Conservation (phyloP, 164 flowering plant genomes). For the Euptelea pleiosperma region DNA sequence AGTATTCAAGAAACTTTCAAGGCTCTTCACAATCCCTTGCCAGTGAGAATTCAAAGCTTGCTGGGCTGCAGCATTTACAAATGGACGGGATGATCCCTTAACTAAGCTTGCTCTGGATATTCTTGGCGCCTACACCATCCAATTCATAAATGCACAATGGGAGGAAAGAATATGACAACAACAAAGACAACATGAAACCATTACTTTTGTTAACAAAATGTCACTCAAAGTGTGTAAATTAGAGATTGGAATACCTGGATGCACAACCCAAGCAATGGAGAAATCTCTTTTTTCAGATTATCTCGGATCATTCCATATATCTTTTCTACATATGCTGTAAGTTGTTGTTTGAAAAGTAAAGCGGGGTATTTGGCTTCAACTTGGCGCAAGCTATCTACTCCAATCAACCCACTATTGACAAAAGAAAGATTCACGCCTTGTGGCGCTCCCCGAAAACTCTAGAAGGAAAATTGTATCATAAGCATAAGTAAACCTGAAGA, state of each 20-base stretch:
- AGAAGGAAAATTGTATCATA: conserved; percentile 4
- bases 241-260: conserved; percentile 66
- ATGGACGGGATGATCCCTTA: conserved; percentile 83
- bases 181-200: not conserved
- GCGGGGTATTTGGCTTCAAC: conserved; percentile 99
- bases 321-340: conserved; percentile 97
- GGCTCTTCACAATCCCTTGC: conserved; percentile 98
- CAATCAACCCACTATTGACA: conserved; percentile 55
- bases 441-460: conserved; percentile 96
- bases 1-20: conserved; percentile 74
- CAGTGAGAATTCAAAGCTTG: conserved; percentile 94
- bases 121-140: conserved; percentile 74
- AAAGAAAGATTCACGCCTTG: conserved; percentile 83
- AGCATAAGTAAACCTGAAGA: conserved; percentile 1
- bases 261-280: conserved; percentile 93
- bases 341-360: conserved; percentile 96
- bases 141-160: conserved; percentile 2
- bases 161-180: not conserved
- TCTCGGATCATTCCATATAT: conserved; percentile 99
- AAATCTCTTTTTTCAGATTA: conserved; percentile 94
- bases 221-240: not conserved
- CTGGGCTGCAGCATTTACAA: conserved; percentile 80
- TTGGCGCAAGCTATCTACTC: conserved; percentile 73
- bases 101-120: conserved; percentile 98
- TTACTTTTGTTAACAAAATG: conserved; percentile 2